phyloP scores from a whole-genome alignment of 2,329 filamentous ascomycete genomes.

The Hymenoscyphus fraxineus region DNA sequence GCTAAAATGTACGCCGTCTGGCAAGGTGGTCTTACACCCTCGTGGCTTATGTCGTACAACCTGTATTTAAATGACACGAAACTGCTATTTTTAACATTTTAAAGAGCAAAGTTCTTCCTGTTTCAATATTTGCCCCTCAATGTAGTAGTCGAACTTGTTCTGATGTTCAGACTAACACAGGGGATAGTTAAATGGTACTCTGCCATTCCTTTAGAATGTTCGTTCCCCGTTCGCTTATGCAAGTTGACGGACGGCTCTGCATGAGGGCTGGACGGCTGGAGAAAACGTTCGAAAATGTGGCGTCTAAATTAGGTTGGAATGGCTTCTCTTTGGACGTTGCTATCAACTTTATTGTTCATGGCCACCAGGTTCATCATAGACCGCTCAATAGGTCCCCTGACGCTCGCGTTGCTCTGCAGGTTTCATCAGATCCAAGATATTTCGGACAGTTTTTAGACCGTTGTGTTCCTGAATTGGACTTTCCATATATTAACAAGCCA shows the following conservation, averaged over 20 bases:
- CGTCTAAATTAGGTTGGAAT: conserved; percentile 10
- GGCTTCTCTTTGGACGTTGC: neutral
- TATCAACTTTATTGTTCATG: neutral
- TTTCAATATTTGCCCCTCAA: conserved; percentile 1
- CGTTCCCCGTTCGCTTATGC: conserved; percentile 3
- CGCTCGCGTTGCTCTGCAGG: conserved; percentile 6
- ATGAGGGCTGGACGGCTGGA: conserved; percentile 9
- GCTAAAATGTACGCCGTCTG: conserved; percentile 7
- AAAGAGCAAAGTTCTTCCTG: neutral
- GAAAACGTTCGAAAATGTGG: conserved; percentile 1
- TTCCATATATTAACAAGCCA: neutral
- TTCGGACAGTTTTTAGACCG: conserved; percentile 4
- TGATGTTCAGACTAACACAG: neutral
- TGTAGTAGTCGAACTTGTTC: neutral
- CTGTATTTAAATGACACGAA: conserved; percentile 3
- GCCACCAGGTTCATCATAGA: neutral
- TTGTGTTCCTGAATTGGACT: neutral
- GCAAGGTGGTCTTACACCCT: conserved; percentile 10
- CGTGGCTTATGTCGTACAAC: conserved; percentile 5
- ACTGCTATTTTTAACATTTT: conserved; percentile 10
- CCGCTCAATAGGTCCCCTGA: neutral
- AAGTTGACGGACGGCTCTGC: conserved; percentile 5
- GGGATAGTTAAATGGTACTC: neutral
- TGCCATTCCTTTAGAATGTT: conserved; percentile 7
- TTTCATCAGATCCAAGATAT: conserved; percentile 4